A percentile compares a stretch with the other conserved stretches of the same genome.
Conservation (phyloP, 169 alveolate genomes). For the Eimeria sp. region DNA sequence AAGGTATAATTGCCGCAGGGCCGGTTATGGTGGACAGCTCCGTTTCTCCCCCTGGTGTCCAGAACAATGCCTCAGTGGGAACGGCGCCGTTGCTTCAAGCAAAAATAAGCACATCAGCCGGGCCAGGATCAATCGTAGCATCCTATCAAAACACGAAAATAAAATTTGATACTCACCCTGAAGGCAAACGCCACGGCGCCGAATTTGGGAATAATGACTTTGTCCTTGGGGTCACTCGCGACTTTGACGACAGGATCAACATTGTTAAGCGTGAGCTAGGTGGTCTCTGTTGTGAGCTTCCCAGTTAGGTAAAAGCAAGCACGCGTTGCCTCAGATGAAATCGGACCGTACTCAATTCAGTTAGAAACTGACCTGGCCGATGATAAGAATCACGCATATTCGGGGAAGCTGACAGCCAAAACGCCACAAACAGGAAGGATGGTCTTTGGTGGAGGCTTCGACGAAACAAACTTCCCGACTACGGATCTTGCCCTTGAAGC, state of each 20-base stretch:
- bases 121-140: constrained; percentile 63
- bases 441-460: constrained; percentile 63
- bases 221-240: constrained; percentile 41
- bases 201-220: constrained; percentile 18
- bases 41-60: background rate
- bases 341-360: background rate
- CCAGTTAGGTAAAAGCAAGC: background rate
- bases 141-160: background rate
- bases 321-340: constrained; percentile 14
- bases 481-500: constrained; percentile 22
- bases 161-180: constrained; percentile 20
- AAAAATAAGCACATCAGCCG: background rate
- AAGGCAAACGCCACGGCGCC: constrained; percentile 62
- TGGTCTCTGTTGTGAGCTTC: background rate
- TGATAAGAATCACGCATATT: constrained; percentile 53
- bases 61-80: background rate
- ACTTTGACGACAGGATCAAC: constrained; percentile 73
- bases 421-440: constrained; percentile 32
- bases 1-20: background rate
- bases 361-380: constrained; percentile 65
- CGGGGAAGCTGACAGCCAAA: constrained; percentile 37
- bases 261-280: constrained; percentile 12
- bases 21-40: background rate
- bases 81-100: background rate
- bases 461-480: constrained; percentile 29